phyloP scores from a whole-genome alignment of 208 protist genomes.

The Wallacemonas sp. region DNA sequence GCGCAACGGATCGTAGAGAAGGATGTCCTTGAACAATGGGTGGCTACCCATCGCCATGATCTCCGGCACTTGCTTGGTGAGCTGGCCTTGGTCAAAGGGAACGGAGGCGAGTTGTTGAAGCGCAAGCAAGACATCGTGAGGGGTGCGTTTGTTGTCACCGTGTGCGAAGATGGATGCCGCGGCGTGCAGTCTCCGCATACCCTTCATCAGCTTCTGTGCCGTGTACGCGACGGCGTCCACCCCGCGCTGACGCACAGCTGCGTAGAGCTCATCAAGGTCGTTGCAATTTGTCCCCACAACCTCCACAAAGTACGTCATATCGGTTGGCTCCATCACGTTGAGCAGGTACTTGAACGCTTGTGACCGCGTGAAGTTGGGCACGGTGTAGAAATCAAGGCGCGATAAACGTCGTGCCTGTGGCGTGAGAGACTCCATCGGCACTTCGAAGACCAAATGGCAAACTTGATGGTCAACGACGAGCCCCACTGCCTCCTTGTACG shows the following conservation, averaged over 20 bases:
- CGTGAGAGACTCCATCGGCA: slow-evolving; percentile 65
- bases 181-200: slow-evolving; percentile 66
- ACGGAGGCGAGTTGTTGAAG: slow-evolving; percentile 53
- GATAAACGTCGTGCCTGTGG: slow-evolving; percentile 51
- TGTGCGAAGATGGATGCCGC: slow-evolving; percentile 18
- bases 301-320: slow-evolving; percentile 75
- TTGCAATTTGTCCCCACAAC: slow-evolving; percentile 77
- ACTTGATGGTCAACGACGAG: slow-evolving; percentile 69
- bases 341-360: slow-evolving; percentile 80
- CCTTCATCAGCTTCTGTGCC: slow-evolving; percentile 62
- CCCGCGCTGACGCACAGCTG: slow-evolving; percentile 57
- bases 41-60: slow-evolving; percentile 48
- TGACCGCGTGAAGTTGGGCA: slow-evolving; percentile 67
- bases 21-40: slow-evolving; percentile 56
- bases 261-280: slow-evolving; percentile 83
- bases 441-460: slow-evolving; percentile 77
- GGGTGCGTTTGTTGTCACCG: slow-evolving; percentile 20
- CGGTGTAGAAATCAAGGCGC: slow-evolving; percentile 70
- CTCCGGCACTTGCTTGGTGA: slow-evolving; percentile 40
- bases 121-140: slow-evolving; percentile 33
- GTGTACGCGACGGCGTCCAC: slow-evolving; percentile 61
- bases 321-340: slow-evolving; percentile 72
- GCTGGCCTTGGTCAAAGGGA: slow-evolving; percentile 48
- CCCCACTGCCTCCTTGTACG: slow-evolving; percentile 70
- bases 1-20: slow-evolving; percentile 78